Conservation (phyloP, 495 filamentous ascomycete genomes). For the Hypoxylon fuscum region DNA sequence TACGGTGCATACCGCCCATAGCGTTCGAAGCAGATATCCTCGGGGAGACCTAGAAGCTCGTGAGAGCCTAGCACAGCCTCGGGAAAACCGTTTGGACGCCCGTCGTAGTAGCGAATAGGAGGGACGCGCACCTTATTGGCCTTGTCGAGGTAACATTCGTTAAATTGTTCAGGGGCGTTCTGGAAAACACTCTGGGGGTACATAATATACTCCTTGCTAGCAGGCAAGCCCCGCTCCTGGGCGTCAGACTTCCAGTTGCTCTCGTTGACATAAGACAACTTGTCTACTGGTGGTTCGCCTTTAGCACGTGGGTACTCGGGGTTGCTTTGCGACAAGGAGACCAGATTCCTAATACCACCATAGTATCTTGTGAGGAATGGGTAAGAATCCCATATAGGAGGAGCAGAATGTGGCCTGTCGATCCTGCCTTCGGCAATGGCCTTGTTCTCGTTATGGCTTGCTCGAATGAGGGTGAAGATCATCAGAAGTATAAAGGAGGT, state of each 20-base stretch:
- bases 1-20: constrained; percentile 90
- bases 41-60: constrained; percentile 76
- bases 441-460: constrained; percentile 71
- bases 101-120: constrained; percentile 71
- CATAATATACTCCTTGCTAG: constrained; percentile 63
- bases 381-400: constrained; percentile 83
- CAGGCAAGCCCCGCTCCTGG: constrained; percentile 46
- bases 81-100: constrained; percentile 82
- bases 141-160: constrained; percentile 79
- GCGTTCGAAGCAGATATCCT: constrained; percentile 94
- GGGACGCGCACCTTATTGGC: constrained; percentile 71
- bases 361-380: constrained; percentile 84
- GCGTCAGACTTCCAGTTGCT: constrained; percentile 35
- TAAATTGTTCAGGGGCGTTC: constrained; percentile 41
- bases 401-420: constrained; percentile 60
- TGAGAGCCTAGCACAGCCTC: constrained; percentile 84
- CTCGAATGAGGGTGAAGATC: constrained; percentile 72
- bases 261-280: constrained; percentile 37
- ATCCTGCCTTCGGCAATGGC: constrained; percentile 65
- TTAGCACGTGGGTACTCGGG: constrained; percentile 78
- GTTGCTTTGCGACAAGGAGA: constrained; percentile 65
- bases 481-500: constrained; percentile 75
- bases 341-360: constrained; percentile 77
- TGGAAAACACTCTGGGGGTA: constrained; percentile 46
- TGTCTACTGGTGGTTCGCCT: constrained; percentile 53